Conservation (phyloP, 2,329 filamentous ascomycete species). For the Fusarium tuaranense region DNA sequence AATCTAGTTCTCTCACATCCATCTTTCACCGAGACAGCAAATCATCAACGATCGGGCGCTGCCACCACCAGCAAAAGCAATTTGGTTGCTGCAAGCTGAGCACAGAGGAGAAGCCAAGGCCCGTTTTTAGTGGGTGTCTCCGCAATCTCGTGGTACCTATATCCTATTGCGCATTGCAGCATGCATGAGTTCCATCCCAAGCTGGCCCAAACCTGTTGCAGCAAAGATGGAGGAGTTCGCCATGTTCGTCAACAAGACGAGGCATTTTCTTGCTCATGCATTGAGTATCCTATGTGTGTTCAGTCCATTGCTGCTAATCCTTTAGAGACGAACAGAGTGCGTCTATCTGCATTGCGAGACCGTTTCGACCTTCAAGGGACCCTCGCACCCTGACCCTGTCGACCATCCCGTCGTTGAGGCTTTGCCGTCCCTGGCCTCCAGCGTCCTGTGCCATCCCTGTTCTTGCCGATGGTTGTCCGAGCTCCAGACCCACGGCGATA, state of each 20-base stretch:
- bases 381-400: slow-evolving; percentile 11
- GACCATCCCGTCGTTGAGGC: neutral
- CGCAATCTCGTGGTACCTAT: neutral
- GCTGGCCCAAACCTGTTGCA: slow-evolving; percentile 2
- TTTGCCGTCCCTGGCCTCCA: slow-evolving; percentile 14
- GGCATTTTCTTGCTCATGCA: slow-evolving; percentile 7
- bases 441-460: slow-evolving; percentile 30
- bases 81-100: neutral
- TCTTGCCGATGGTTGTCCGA: slow-evolving; percentile 35
- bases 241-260: slow-evolving; percentile 4
- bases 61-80: neutral
- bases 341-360: slow-evolving; percentile 14
- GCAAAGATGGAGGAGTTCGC: slow-evolving; percentile 5
- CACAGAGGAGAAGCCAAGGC: slow-evolving; percentile 6
- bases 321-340: slow-evolving; percentile 14
- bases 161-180: slow-evolving; percentile 5
- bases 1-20: neutral
- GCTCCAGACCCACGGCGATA: slow-evolving; percentile 35
- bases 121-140: neutral
- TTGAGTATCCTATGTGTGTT: neutral
- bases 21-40: neutral
- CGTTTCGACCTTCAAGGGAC: slow-evolving; percentile 13
- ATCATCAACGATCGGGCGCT: neutral
- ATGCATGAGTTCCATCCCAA: slow-evolving; percentile 5
- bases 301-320: slow-evolving; percentile 4